Conservation (phyloP, 1,284 basidiomycete species). For the Heterobasidion irregulare region DNA sequence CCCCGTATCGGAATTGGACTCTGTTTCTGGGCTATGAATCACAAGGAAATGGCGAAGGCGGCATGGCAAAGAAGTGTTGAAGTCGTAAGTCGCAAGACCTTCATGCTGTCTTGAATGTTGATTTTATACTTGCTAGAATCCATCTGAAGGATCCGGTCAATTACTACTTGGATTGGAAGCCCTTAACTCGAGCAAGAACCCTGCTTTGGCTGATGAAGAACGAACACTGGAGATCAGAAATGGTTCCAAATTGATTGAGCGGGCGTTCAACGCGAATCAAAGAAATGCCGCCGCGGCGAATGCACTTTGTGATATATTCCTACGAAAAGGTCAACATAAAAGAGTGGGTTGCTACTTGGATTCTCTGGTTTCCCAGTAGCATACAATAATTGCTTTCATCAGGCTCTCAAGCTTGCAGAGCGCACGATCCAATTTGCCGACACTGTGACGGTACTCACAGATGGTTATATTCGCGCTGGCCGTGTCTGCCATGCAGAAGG, state of each 20-base stretch:
- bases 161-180: slow-evolving; percentile 79
- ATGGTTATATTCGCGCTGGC: slow-evolving; percentile 72
- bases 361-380: neutral
- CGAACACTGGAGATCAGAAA: slow-evolving; percentile 44
- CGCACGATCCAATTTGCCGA: slow-evolving; percentile 89
- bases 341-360: slow-evolving; percentile 25
- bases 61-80: slow-evolving; percentile 86
- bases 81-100: slow-evolving; percentile 46
- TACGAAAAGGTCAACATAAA: slow-evolving; percentile 55
- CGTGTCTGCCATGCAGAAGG: slow-evolving; percentile 72
- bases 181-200: slow-evolving; percentile 74
- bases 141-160: slow-evolving; percentile 66
- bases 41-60: slow-evolving; percentile 68
- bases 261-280: slow-evolving; percentile 71
- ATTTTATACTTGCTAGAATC: slow-evolving; percentile 42
- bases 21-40: slow-evolving; percentile 83
- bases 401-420: slow-evolving; percentile 89
- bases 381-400: slow-evolving; percentile 4
- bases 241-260: slow-evolving; percentile 64
- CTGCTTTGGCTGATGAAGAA: slow-evolving; percentile 48
- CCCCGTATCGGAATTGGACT: slow-evolving; percentile 90
- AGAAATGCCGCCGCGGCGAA: slow-evolving; percentile 72
- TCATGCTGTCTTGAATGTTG: slow-evolving; percentile 5
- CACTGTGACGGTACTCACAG: slow-evolving; percentile 71
- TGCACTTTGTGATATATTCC: slow-evolving; percentile 66